Evolutionary conservation across 2,329 filamentous ascomycete species (phyloP).

Genomic region (Fusarium metavorans): DNA sequence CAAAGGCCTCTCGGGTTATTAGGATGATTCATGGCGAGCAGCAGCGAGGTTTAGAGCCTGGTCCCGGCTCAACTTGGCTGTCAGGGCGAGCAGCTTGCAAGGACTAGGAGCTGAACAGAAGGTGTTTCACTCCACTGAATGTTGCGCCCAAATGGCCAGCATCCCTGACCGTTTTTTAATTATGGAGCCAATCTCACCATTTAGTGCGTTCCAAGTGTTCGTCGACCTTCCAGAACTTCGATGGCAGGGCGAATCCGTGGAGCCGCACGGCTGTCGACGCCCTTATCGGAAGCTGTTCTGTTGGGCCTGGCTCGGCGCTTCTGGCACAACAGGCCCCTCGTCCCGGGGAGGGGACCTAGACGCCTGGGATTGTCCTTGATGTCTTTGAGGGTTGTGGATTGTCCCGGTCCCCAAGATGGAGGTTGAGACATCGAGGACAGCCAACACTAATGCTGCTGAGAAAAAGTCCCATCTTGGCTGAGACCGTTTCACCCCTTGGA

Average conservation of each 20-base stretch:
- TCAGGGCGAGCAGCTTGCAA: slow-evolving; percentile 28
- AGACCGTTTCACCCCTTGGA: slow-evolving; percentile 42
- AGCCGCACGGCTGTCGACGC: slow-evolving; percentile 40
- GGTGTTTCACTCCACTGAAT: slow-evolving; percentile 42
- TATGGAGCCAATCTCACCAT: slow-evolving; percentile 45
- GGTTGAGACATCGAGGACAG: slow-evolving; percentile 30
- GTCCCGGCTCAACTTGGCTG: slow-evolving; percentile 34
- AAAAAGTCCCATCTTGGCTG: slow-evolving; percentile 28
- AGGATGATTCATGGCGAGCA: slow-evolving; percentile 32
- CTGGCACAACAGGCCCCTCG: neutral
- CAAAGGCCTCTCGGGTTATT: slow-evolving; percentile 20
- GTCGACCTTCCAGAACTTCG: slow-evolving; percentile 46
- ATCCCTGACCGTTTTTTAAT: slow-evolving; percentile 38
- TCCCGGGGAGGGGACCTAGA: neutral
- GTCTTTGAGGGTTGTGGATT: slow-evolving; percentile 25
- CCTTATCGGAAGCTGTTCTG: slow-evolving; percentile 32
- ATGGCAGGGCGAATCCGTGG: slow-evolving; percentile 42
- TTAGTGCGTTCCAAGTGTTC: slow-evolving; percentile 46
- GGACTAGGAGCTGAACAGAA: slow-evolving; percentile 17
- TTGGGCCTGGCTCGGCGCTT: slow-evolving; percentile 8
- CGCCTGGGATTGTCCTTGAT: slow-evolving; percentile 11
- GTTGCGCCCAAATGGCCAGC: slow-evolving; percentile 36
- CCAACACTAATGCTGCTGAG: slow-evolving; percentile 26
- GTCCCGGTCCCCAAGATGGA: slow-evolving; percentile 26
- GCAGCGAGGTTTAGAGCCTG: slow-evolving; percentile 19